phyloP scores from a whole-genome alignment of 768 basidiomycete genomes.

The Xerocomellus intermedius region DNA sequence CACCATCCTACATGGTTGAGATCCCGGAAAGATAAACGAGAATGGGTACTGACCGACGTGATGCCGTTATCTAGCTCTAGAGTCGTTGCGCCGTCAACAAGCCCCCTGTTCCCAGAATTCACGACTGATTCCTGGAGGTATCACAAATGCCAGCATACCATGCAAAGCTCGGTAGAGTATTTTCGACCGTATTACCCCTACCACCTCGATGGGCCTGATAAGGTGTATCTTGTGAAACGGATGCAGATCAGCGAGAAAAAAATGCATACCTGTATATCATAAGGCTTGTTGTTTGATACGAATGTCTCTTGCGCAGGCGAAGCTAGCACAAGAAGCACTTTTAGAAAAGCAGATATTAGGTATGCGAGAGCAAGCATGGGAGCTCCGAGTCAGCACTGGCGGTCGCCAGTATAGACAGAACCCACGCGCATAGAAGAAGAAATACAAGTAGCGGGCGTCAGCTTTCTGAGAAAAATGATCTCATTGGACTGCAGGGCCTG shows the following conservation, averaged over 20 bases:
- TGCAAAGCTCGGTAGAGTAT: conserved; percentile 70
- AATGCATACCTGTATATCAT: conserved; percentile 49
- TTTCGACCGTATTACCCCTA: conserved; percentile 74
- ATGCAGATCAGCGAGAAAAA: not conserved
- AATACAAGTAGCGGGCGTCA: not conserved
- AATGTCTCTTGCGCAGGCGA: conserved; percentile 32
- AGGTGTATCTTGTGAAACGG: conserved; percentile 1
- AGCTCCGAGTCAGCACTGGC: not conserved
- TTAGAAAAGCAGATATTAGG: conserved; percentile 7
- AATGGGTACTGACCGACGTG: conserved; percentile 49
- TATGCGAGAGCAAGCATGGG: conserved; percentile 17
- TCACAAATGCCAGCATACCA: conserved; percentile 43
- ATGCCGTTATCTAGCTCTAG: conserved; percentile 80
- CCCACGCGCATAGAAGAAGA: not conserved
- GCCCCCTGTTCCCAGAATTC: conserved; percentile 47
- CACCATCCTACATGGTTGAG: conserved; percentile 55
- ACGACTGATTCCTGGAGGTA: conserved; percentile 8
- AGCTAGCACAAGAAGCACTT: conserved; percentile 14
- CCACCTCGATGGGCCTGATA: conserved; percentile 71
- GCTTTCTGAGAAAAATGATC: not conserved
- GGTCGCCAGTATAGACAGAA: not conserved
- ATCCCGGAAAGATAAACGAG: not conserved
- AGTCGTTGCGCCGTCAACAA: conserved; percentile 73
- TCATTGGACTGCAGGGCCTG: conserved; percentile 17
- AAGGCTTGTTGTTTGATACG: conserved; percentile 31